Evolutionary conservation across 352 stramenopile genomes (phyloP).

Genomic region (Pythium vanterpoolii): DNA sequence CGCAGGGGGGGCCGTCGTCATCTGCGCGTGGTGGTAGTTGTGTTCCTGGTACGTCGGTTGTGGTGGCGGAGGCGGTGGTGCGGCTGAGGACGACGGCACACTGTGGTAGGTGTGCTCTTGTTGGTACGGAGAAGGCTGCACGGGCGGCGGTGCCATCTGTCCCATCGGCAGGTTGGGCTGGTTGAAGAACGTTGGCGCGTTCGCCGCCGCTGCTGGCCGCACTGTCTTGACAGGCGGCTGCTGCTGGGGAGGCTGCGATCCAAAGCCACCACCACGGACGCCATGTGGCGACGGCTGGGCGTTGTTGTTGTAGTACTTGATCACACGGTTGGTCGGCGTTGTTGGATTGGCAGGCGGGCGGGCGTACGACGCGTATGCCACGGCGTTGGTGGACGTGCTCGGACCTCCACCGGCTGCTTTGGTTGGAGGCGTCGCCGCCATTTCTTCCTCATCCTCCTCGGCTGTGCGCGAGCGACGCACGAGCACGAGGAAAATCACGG

Average conservation of each 20-base stretch:
- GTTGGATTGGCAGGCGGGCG: conserved; percentile 19
- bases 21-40: conserved; percentile 17
- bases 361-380: conserved; percentile 22
- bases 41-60: conserved; percentile 11
- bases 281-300: conserved; percentile 20
- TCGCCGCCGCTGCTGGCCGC: conserved; percentile 17
- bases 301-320: conserved; percentile 29
- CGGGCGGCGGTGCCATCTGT: neutral
- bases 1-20: neutral
- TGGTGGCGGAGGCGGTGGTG: neutral
- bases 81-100: neutral
- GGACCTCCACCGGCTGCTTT: conserved; percentile 11
- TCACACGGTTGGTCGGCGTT: conserved; percentile 23
- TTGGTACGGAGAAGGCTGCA: neutral
- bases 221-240: conserved; percentile 18
- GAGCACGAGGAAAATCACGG: conserved; percentile 73
- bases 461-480: conserved; percentile 66
- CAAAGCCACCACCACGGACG: conserved; percentile 9
- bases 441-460: conserved; percentile 56
- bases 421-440: conserved; percentile 8
- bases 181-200: conserved; percentile 25
- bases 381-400: conserved; percentile 16
- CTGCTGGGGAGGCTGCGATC: conserved; percentile 5
- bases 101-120: conserved; percentile 6
- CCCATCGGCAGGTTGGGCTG: conserved; percentile 7